phyloP scores from a whole-genome alignment of 305 asterid genomes.

The Fraxinus velutina region DNA sequence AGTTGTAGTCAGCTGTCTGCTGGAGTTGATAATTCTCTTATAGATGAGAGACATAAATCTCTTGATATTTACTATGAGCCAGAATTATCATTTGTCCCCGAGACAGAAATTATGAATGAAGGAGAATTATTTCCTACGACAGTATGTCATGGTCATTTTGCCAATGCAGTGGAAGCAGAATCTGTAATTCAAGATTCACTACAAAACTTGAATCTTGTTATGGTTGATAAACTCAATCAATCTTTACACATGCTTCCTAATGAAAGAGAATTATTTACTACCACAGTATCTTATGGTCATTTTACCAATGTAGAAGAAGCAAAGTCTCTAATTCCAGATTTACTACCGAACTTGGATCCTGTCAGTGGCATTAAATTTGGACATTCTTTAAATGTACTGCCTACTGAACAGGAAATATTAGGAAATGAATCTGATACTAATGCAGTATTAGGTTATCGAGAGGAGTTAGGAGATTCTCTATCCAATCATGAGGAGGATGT shows the following conservation, averaged over 20 bases:
- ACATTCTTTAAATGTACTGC: conserved; percentile 23
- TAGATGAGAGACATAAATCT: conserved; percentile 37
- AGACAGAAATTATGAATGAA: conserved; percentile 50
- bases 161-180: conserved; percentile 32
- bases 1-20: conserved; percentile 31
- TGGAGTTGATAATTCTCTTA: conserved; percentile 33
- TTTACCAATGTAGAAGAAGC: conserved; percentile 24
- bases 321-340: conserved; percentile 28
- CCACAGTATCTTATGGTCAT: conserved; percentile 13
- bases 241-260: conserved; percentile 24
- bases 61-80: conserved; percentile 50
- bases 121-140: conserved; percentile 47
- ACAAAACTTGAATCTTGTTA: conserved; percentile 26
- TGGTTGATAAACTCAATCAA: conserved; percentile 20
- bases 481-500: conserved; percentile 39
- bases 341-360: conserved; percentile 29
- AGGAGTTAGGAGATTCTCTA: conserved; percentile 64
- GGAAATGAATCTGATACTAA: conserved; percentile 35
- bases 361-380: conserved; percentile 24
- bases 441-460: conserved; percentile 33
- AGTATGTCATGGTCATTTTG: conserved; percentile 48
- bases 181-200: conserved; percentile 32
- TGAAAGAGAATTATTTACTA: conserved; percentile 21
- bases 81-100: conserved; percentile 68
- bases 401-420: conserved; percentile 32